Conservation (phyloP, 163 green algal genomes). For the Chlamydomonas reinhardtii region DNA sequence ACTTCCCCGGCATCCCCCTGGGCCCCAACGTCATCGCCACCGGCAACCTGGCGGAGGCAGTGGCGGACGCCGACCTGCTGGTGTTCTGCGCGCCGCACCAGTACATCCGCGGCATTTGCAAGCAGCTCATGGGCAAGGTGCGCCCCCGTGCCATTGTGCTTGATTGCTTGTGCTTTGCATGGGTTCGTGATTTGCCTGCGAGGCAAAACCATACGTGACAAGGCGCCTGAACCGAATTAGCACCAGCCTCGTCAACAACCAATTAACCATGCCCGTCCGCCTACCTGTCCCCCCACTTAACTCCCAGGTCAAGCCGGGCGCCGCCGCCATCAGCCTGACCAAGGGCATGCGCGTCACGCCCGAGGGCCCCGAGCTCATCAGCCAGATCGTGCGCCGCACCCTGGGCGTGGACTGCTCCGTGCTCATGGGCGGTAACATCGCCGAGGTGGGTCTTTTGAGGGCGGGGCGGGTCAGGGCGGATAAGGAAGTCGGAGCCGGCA, state of each 20-base stretch:
- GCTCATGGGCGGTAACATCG: constrained; percentile 90
- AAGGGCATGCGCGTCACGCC: constrained; percentile 87
- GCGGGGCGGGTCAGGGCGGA: too few relatives aligned
- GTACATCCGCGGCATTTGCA: constrained; percentile 71
- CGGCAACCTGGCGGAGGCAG: constrained; percentile 59
- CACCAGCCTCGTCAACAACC: too few relatives aligned
- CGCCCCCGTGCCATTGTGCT: neutral
- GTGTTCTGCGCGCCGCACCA: constrained; percentile 83
- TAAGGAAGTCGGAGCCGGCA: too few relatives aligned
- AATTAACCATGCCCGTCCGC: too few relatives aligned
- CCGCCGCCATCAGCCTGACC: constrained; percentile 78
- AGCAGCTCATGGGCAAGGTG: constrained; percentile 63
- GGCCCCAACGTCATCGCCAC: constrained; percentile 73
- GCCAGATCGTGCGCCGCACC: constrained; percentile 55
- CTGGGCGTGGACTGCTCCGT: constrained; percentile 72
- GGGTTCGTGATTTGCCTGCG: too few relatives aligned
- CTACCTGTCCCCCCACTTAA: too few relatives aligned
- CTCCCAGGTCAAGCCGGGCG: constrained; percentile 72
- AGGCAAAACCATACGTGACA: too few relatives aligned
- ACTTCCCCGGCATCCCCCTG: constrained; percentile 57
- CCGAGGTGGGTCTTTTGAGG: constrained; percentile 60
- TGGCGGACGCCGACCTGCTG: constrained; percentile 52
- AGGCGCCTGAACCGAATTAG: too few relatives aligned
- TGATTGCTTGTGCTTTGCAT: neutral
- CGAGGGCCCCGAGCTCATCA: constrained; percentile 87